These are phyloP conservation scores for Aegle marmelos DNA, from an alignment of 345 rosid species.

Conservation along the genomic window DNA sequence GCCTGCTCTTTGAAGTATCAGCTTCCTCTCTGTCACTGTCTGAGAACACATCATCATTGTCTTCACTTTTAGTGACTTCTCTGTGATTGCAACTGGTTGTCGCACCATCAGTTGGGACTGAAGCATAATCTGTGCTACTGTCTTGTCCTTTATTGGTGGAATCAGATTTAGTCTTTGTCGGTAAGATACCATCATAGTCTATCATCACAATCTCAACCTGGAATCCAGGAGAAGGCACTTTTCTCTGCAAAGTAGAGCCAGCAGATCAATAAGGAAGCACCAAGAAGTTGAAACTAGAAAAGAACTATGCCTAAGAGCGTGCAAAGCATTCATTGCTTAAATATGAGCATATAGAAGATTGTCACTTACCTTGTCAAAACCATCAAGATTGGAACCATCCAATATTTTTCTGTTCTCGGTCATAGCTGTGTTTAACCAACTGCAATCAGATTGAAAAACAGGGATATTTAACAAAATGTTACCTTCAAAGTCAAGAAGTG, in stretches of 20 bases:
- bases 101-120: conserved; percentile 13
- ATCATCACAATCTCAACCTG: conserved; percentile 76
- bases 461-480: not conserved
- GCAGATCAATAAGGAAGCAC: not conserved
- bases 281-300: not conserved
- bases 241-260: conserved; percentile 47
- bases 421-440: conserved; percentile 91
- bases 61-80: conserved; percentile 33
- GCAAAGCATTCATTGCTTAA: not conserved
- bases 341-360: not conserved
- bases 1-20: conserved; percentile 31
- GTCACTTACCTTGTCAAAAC: conserved; percentile 76
- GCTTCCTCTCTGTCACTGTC: conserved; percentile 74
- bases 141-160: conserved; percentile 27
- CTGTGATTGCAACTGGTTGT: conserved; percentile 14
- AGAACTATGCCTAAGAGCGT: not conserved
- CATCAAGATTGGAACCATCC: conserved; percentile 70
- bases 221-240: conserved; percentile 89
- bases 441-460: conserved; percentile 25
- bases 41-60: conserved; percentile 74
- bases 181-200: conserved; percentile 42
- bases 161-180: conserved; percentile 28
- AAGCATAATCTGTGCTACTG: conserved; percentile 24
- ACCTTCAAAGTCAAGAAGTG: not conserved
- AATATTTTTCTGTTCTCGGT: conserved; percentile 73